A percentile compares a stretch with the other conserved stretches of the same genome.
phyloP scores from a whole-genome alignment of 768 basidiomycete genomes.

The Mrakia blollopis region DNA sequence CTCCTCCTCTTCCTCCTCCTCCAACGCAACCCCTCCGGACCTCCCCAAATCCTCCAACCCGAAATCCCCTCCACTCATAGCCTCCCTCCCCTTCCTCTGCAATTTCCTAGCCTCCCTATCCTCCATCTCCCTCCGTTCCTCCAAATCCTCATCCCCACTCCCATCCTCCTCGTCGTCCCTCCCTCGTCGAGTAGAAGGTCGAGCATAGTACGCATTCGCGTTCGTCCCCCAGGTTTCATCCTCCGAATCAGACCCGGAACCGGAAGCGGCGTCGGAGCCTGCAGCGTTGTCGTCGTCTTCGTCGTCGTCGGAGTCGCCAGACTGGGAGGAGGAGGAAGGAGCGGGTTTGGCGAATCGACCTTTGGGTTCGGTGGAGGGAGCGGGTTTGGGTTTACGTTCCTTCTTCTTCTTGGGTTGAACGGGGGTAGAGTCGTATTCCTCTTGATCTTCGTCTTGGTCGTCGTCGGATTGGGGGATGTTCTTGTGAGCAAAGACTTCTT shows the following conservation, averaged over 20 bases:
- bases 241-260: slow-evolving; percentile 31
- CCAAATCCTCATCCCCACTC: slow-evolving; percentile 63
- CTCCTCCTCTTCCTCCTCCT: slow-evolving; percentile 46
- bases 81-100: slow-evolving; percentile 68
- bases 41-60: slow-evolving; percentile 54
- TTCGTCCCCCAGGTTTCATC: slow-evolving; percentile 78
- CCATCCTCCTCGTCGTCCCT: slow-evolving; percentile 52
- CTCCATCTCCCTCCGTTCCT: slow-evolving; percentile 81
- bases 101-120: slow-evolving; percentile 78
- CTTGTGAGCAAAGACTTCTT: slow-evolving; percentile 74
- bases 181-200: slow-evolving; percentile 42
- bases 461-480: slow-evolving; percentile 47
- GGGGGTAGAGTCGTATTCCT: slow-evolving; percentile 48
- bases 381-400: slow-evolving; percentile 41
- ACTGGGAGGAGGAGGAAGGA: slow-evolving; percentile 8
- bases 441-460: slow-evolving; percentile 43
- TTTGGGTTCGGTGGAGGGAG: slow-evolving; percentile 39
- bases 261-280: neutral
- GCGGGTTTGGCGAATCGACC: slow-evolving; percentile 32
- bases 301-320: neutral
- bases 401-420: slow-evolving; percentile 48
- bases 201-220: slow-evolving; percentile 74
- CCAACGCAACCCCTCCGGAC: neutral
- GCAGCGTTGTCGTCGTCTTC: neutral
- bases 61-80: slow-evolving; percentile 72